These are phyloP conservation scores for Suhomyces panamericanus DNA, from an alignment of 1,139 yeast genomes.

Conservation along the genomic window DNA sequence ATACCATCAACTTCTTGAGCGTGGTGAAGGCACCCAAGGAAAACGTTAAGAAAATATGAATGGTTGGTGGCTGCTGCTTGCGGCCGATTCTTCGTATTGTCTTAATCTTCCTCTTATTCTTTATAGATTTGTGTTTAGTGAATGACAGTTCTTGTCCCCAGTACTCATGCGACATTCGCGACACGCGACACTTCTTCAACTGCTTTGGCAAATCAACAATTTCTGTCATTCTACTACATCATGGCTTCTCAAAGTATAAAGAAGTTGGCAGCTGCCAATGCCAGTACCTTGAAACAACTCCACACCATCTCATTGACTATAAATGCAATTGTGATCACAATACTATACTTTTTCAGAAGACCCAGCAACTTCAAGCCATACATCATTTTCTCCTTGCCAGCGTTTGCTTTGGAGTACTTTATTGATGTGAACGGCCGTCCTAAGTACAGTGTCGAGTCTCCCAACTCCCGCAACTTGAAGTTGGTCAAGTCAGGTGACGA, in stretches of 20 bases:
- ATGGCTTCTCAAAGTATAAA: constrained; percentile 58
- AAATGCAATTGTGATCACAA: constrained; percentile 41
- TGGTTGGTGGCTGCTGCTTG: too few relatives aligned
- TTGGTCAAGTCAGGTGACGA: constrained; percentile 64
- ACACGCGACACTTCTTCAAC: constrained; percentile 4
- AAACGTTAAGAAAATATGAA: constrained; percentile 8
- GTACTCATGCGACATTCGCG: not conserved
- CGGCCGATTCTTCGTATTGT: too few relatives aligned
- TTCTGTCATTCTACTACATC: not conserved
- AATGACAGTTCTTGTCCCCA: not conserved
- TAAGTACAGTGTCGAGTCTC: constrained; percentile 38
- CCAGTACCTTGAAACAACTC: constrained; percentile 52
- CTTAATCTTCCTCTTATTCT: not conserved
- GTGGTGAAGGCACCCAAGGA: constrained; percentile 13
- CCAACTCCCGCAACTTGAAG: constrained; percentile 28
- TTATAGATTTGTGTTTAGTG: constrained; percentile 4
- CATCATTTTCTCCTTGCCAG: constrained; percentile 59
- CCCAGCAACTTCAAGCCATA: constrained; percentile 55
- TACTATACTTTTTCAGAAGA: constrained; percentile 48
- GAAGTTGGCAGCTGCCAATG: constrained; percentile 64
- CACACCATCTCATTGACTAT: constrained; percentile 50
- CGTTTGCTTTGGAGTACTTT: constrained; percentile 52
- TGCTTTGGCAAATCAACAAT: not conserved
- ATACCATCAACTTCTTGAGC: constrained; percentile 10
- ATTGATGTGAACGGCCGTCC: constrained; percentile 74